phyloP scores from a whole-genome alignment of 352 stramenopile species.

The Nannochloropsis limnetica region DNA sequence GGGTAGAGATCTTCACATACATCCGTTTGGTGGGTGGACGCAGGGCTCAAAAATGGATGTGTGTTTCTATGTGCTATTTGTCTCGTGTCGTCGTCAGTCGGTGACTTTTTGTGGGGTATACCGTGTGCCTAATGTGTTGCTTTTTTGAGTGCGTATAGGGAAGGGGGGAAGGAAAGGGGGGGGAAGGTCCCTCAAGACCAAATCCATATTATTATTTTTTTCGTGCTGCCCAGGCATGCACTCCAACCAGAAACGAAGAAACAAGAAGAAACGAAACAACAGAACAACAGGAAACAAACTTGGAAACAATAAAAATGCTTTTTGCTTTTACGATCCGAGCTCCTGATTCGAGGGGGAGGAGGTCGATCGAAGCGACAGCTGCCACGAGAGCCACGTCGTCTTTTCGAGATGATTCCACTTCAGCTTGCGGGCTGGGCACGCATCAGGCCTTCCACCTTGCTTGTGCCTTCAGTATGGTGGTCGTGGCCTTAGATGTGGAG shows the following conservation, averaged over 20 bases:
- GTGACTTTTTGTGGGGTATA: not conserved
- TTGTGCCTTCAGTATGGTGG: not conserved
- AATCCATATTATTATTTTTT: not conserved
- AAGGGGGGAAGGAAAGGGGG: not conserved
- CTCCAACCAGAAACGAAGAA: not conserved
- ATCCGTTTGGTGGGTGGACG: not conserved
- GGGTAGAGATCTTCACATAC: not conserved
- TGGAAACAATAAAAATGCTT: not conserved
- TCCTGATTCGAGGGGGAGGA: not conserved
- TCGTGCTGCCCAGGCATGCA: not conserved
- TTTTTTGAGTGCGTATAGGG: not conserved
- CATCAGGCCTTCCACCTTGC: not conserved
- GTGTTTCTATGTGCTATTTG: constrained; percentile 36
- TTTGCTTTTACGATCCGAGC: not conserved
- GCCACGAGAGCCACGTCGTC: not conserved
- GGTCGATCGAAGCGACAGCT: not conserved
- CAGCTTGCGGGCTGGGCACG: not conserved
- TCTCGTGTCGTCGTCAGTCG: not conserved
- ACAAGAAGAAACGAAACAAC: not conserved
- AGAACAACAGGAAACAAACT: not conserved
- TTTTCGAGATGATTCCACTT: not conserved
- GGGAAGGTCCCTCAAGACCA: not conserved
- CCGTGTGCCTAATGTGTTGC: not conserved
- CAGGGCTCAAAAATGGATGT: not conserved
- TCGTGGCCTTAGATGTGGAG: not conserved